Base-by-base conservation (phyloP, 192 early-diverging fungal genomes). In the Backusella australiensis region DNA sequence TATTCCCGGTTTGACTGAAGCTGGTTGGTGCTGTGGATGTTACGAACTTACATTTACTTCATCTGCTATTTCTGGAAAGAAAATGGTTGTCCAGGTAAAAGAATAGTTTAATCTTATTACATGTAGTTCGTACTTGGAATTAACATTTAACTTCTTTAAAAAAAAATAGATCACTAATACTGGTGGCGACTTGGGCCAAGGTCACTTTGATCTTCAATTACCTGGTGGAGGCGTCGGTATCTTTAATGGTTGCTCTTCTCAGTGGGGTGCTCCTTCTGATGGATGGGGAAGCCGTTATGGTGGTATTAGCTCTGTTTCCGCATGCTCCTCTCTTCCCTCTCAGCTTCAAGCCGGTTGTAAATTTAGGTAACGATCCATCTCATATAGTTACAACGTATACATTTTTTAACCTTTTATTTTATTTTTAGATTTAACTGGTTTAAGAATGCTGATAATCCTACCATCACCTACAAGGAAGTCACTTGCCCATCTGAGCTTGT, bases 141-240 rank as follows among this genome's bases (percentile, higher is more conserved):
- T 19, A 17, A 49, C 19, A 49, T 19, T 17, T 6, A 19, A 49
- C 46, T 49, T 17, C n/a, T 49, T 19, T 19, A 49, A 49, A 49
- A 49, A 49, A 49, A 49, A 44, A 44, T 14, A 44, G 46, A 49
- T 73, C 34, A 80, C 79, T 17, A 80, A 80, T 34, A 73, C 74
- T 36, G 79, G 79, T 68, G 79, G 75, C 7, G 79, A 80, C 34
- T 42, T 80, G 4, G 70, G 69, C 23, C 56, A 56, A 7, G 76
- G 71, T 21, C 74, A 80, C 15, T 80, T 80, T 42, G 79, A 80
- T 68, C 29, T 80, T 17, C 79, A 80, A 26, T 49, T 80, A 2
- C 79, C 79, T 26, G 79, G 79, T 26, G 79, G 79, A 34, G 79
- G 79, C 12, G 75, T 80, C 35, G 79, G 79, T 69, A 65, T 76